Base-by-base conservation (phyloP, 495 filamentous ascomycete species). In the Neurospora africana region DNA sequence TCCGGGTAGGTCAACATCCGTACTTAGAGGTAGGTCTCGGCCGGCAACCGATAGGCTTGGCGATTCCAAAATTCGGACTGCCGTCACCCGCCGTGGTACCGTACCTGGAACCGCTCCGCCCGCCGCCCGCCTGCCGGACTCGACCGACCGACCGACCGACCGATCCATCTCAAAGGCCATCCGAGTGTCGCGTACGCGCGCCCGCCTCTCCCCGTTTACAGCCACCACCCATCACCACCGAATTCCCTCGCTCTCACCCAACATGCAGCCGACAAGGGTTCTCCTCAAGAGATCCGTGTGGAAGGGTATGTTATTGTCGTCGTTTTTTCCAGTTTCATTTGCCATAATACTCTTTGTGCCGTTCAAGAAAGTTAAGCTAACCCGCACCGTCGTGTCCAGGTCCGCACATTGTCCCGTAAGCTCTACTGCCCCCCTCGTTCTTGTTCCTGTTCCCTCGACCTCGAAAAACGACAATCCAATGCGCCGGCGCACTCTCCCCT, bases 401-500 rank as follows among this genome's bases (percentile, higher is more conserved):
- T 11, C 90, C 90, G 33, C 86, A 91, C 76, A 90, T 92, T 75
- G 90, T 92, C 69, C 90, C 91, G 90, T 91, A 87, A 84, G 87
- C 75, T 44, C 61, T 65, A 37, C 23, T 61, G 2, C 53, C 3
- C 6, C 30, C 5, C 7, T 7, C 36, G n/a, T n/a, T 7, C 53
- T 6, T 5, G 2, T 61, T 17, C 6, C 33, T 4, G 5, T 9
- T 3, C 53, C 21, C 53, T 2, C 23, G 13, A 61, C 8, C 53
- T 33, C 53, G 27, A 61, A 53, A 13, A 5, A 53, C 23, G 10
- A 7, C 44, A 38, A 53, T 6, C 2, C 11, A 30, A 0, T 17
- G 53, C 23, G 23, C 53, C 2, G 53, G 13, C 23, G 36, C 36
- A 38, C 37, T 23, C 36, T 37, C 43, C 35, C 69, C 21, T 27